Conservation (phyloP, 192 early-diverging fungal species). For the Ambispora gerdemannii region DNA sequence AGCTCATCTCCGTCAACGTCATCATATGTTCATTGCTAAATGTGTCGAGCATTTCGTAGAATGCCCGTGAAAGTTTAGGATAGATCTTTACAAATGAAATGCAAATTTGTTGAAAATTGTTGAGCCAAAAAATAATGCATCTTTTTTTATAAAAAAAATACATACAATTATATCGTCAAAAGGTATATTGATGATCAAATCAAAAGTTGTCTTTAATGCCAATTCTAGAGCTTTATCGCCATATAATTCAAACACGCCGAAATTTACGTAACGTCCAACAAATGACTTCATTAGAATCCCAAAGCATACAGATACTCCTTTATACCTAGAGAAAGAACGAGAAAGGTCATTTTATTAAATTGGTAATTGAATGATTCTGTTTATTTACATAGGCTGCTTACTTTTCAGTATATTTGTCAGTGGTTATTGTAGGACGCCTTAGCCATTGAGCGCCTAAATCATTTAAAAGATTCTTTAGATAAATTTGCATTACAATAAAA, state of each 20-base stretch:
- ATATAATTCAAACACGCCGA: conserved; percentile 90
- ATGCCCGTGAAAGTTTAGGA: conserved; percentile 57
- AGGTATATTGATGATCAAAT: conserved; percentile 70
- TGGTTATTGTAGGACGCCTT: conserved; percentile 25
- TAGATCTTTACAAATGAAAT: conserved; percentile 56
- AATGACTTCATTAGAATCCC: conserved; percentile 65
- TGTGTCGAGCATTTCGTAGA: conserved; percentile 66
- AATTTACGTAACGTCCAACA: conserved; percentile 81
- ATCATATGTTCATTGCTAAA: conserved; percentile 67
- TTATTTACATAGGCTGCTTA: conserved; percentile 24
- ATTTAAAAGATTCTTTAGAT: background rate
- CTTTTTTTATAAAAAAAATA: background rate
- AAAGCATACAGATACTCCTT: conserved; percentile 76
- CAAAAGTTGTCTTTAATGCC: conserved; percentile 60
- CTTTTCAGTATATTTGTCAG: conserved; percentile 49
- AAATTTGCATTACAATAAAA: background rate
- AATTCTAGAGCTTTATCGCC: conserved; percentile 73
- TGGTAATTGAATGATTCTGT: background rate
- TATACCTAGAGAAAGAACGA: conserved; percentile 51
- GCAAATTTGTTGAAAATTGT: no score
- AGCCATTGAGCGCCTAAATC: conserved; percentile 12
- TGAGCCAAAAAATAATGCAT: no score
- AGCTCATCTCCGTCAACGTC: conserved; percentile 54
- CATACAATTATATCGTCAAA: conserved; percentile 70
- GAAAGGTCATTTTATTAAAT: background rate